Conservation (phyloP, 2,329 filamentous ascomycete species). For the Xylaria sp. region DNA sequence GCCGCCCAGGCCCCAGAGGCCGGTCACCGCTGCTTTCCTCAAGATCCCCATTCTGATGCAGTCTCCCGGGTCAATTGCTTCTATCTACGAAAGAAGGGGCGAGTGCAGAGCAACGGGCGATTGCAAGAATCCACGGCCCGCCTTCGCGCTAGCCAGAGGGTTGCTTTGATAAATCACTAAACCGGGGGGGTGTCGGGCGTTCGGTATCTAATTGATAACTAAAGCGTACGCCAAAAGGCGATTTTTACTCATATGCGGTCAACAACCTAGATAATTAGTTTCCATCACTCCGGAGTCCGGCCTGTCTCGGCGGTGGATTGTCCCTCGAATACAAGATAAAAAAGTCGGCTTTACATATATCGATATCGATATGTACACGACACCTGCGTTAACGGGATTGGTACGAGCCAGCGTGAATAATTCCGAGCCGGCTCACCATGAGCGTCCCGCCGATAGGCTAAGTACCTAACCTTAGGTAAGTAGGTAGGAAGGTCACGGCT, state of each 20-base stretch:
- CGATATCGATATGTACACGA: not conserved
- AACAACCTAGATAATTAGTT: not conserved
- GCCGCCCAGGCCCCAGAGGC: conserved; percentile 59
- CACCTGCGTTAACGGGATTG: not conserved
- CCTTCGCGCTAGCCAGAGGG: conserved; percentile 9
- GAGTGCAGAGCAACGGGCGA: not conserved
- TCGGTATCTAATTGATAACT: not conserved
- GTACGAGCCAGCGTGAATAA: not conserved
- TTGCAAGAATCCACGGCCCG: not conserved
- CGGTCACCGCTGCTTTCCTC: conserved; percentile 55
- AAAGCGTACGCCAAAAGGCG: not conserved
- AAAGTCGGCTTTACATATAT: not conserved
- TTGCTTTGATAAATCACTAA: conserved; percentile 20
- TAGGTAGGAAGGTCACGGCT: too few relatives aligned
- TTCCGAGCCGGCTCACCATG: not conserved
- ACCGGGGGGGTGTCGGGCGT: conserved; percentile 32
- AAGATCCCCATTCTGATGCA: conserved; percentile 63
- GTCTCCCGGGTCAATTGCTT: conserved; percentile 6
- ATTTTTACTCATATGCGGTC: not conserved
- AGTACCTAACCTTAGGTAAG: not conserved
- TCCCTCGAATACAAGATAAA: not conserved
- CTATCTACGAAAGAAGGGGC: not conserved
- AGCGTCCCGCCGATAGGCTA: not conserved
- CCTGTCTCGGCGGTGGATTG: not conserved
- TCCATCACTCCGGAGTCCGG: not conserved